Conservation (phyloP, 2,329 filamentous ascomycete species). For the Diaporthe longicolla region DNA sequence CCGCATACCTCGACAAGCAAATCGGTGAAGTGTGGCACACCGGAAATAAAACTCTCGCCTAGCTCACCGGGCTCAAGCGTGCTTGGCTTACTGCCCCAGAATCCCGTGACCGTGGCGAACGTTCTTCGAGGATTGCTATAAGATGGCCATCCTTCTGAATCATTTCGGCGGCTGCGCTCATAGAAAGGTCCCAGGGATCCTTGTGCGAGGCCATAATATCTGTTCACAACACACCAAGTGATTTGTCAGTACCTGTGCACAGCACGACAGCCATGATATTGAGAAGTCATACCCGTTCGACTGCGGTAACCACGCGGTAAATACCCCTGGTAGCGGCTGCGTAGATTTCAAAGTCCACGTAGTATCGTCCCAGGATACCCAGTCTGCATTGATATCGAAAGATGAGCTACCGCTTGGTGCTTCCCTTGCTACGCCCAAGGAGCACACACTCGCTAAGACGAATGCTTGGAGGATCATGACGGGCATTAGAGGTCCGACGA, state of each 20-base stretch:
- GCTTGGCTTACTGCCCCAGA: slow-evolving; percentile 40
- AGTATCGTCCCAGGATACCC: slow-evolving; percentile 40
- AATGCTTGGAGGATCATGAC: slow-evolving; percentile 26
- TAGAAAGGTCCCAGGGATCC: slow-evolving; percentile 40
- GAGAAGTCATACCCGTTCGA: slow-evolving; percentile 38
- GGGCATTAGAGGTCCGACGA: neutral
- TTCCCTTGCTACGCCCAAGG: slow-evolving; percentile 22
- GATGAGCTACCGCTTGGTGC: slow-evolving; percentile 31
- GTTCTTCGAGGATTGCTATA: slow-evolving; percentile 40
- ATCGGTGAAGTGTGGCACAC: slow-evolving; percentile 41
- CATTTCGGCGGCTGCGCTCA: slow-evolving; percentile 39
- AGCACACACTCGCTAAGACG: slow-evolving; percentile 17
- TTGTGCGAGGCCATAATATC: slow-evolving; percentile 41
- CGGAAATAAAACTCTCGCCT: slow-evolving; percentile 40
- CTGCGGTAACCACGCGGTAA: slow-evolving; percentile 40
- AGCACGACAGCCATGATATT: slow-evolving; percentile 1
- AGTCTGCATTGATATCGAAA: slow-evolving; percentile 40
- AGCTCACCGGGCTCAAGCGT: slow-evolving; percentile 37
- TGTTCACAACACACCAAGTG: slow-evolving; percentile 12
- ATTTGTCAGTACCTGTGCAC: slow-evolving; percentile 14
- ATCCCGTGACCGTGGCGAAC: slow-evolving; percentile 41
- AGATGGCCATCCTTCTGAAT: slow-evolving; percentile 40
- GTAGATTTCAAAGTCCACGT: slow-evolving; percentile 41
- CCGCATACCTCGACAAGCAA: slow-evolving; percentile 37
- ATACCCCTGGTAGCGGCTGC: slow-evolving; percentile 40